A percentile compares a stretch with the other conserved stretches of the same genome.
Evolutionary conservation across 305 asterid species (phyloP).

Genomic region (Lippia alba): DNA sequence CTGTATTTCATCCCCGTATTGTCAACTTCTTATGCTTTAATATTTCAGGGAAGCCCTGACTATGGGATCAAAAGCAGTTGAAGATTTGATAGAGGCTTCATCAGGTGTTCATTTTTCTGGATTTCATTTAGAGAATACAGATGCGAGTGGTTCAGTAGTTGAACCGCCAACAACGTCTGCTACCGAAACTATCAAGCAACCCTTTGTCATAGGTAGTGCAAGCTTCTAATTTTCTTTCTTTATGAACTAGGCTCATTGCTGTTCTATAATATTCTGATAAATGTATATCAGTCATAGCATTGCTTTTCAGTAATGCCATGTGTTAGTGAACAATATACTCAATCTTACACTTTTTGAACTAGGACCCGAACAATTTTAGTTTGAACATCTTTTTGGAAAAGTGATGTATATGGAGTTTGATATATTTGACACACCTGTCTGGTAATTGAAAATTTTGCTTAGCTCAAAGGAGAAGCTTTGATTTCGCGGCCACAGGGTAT

Average conservation of each 20-base stretch:
- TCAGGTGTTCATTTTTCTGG: slow-evolving; percentile 80
- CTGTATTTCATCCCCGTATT: slow-evolving; percentile 2
- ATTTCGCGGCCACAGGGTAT: not conserved
- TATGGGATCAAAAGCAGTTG: slow-evolving; percentile 76
- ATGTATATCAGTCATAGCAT: slow-evolving; percentile 16
- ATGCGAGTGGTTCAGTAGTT: slow-evolving; percentile 37
- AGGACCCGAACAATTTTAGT: slow-evolving; percentile 8
- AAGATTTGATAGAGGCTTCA: slow-evolving; percentile 71
- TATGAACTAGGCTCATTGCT: slow-evolving; percentile 22
- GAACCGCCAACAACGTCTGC: slow-evolving; percentile 50
- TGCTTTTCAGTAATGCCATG: slow-evolving; percentile 14
- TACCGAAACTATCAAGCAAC: slow-evolving; percentile 56
- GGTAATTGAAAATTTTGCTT: not conserved
- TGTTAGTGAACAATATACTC: not conserved
- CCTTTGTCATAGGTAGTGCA: slow-evolving; percentile 72
- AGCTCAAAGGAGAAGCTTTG: not conserved
- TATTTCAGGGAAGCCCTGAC: slow-evolving; percentile 40
- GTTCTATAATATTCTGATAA: not conserved
- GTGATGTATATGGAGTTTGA: not conserved
- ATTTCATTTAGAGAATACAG: slow-evolving; percentile 55
- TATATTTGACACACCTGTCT: no score
- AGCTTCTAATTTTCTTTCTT: slow-evolving; percentile 23
- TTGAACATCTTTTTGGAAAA: not conserved
- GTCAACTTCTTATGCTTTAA: slow-evolving; percentile 3
- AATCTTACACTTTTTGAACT: not conserved